Base-by-base conservation (phyloP, 257 asterid species). In the Ilex aquifolium region DNA sequence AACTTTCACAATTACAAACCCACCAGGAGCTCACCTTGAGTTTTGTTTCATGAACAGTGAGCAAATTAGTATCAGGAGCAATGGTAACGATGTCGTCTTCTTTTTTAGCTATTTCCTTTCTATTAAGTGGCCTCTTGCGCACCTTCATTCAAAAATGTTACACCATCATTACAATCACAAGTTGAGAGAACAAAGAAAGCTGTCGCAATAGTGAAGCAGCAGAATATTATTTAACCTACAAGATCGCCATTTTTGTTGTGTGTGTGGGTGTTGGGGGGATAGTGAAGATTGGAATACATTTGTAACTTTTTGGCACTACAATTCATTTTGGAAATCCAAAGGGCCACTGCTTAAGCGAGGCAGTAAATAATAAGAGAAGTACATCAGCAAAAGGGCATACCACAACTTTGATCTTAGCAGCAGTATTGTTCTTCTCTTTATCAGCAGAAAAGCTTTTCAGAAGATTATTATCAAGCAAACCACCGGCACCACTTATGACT, bases 371-470 rank as follows among this genome's bases (percentile, higher is more conserved):
- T 46, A 57, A 13, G 49, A 32, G 57, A 46, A 51, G 42, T 8
- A 63, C 42, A 36, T 4, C 13, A 50, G 50, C 27, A 56, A 15
- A 60, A 21, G 9, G 52, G 40, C 72, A 50, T 64, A 76, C 81
- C 77, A 76, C 81, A 57, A 76, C 81, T 76, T 67, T 76, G 58
- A 76, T 76, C 68, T 72, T 76, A 12, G 81, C 77, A 42, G 72
- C 77, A 32, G 60, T 72, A 56, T 59, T 52, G 64, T 75, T 60
- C 63, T 56, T 72, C 39, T 76, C 81, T 48, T 59, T 72, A 53
- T 71, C 76, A 31, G 52, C 54, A 0, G 77, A 56, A 57, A 67
- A 59, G 65, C 74, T 64, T 50, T 71, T 75, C 31, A 44, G 60
- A 66, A 66, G 62, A 36, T 63, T 55, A 44, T 62, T 67, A 17